phyloP scores from a whole-genome alignment of 2,329 filamentous ascomycete species.

The Sporothrix pallida region DNA sequence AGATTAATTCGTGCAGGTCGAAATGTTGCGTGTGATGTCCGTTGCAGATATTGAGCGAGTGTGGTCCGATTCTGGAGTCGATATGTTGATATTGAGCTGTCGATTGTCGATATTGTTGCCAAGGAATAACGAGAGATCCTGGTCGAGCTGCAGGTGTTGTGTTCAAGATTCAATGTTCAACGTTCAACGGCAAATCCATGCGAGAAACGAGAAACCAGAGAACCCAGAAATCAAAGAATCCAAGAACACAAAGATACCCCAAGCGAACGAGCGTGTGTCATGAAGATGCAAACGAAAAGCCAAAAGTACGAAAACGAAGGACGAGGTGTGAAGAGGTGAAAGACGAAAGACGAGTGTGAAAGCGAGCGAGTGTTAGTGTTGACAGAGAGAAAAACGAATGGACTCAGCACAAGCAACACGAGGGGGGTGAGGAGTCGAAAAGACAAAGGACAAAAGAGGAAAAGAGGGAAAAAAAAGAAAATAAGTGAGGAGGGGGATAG shows the following conservation, averaged over 20 bases:
- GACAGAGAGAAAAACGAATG: background rate
- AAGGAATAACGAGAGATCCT: constrained; percentile 12
- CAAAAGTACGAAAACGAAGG: constrained; percentile 5
- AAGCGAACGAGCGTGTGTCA: constrained; percentile 14
- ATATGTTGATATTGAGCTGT: background rate
- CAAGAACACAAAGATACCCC: background rate
- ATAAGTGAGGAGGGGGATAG: background rate
- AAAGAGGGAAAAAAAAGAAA: too few relatives aligned
- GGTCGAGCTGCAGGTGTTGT: constrained; percentile 2
- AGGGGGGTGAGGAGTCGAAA: background rate
- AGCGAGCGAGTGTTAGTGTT: constrained; percentile 23
- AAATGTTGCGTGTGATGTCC: too few relatives aligned
- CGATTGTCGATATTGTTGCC: background rate
- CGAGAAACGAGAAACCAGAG: too few relatives aligned
- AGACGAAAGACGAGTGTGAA: background rate
- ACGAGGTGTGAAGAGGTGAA: background rate
- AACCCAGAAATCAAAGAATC: background rate
- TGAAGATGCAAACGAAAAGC: constrained; percentile 16
- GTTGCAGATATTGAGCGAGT: background rate
- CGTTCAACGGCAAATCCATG: too few relatives aligned
- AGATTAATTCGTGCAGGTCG: background rate
- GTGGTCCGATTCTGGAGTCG: background rate
- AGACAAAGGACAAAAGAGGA: too few relatives aligned
- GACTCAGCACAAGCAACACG: background rate
- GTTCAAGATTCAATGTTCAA: background rate